Conservation (phyloP, 225 moss, liverwort and hornwort species). For the Neckera pumila region DNA sequence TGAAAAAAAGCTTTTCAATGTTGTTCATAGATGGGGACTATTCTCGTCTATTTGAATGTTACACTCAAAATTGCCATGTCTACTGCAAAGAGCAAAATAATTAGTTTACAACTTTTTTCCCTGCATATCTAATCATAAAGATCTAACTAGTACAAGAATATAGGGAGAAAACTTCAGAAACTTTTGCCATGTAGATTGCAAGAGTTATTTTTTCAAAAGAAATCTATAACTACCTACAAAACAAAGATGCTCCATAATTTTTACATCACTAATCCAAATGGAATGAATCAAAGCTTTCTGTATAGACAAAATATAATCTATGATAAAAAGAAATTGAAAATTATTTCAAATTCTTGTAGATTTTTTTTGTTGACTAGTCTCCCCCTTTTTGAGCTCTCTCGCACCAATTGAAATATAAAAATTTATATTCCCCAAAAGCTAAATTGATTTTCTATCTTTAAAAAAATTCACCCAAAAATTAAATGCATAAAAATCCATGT, state of each 20-base stretch:
- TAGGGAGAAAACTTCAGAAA: rapidly evolving
- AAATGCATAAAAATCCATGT: too few species aligned
- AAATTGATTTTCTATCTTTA: too few species aligned
- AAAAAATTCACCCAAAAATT: too few species aligned
- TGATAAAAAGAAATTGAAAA: too few species aligned
- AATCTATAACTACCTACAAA: rapidly evolving
- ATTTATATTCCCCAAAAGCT: too few species aligned
- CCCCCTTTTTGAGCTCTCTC: too few species aligned
- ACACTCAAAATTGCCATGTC: not conserved
- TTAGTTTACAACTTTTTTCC: not conserved
- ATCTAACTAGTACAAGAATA: not conserved
- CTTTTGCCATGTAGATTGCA: rapidly evolving
- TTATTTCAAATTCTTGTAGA: too few species aligned
- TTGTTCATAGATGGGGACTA: not conserved
- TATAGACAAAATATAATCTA: too few species aligned
- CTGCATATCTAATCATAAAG: not conserved
- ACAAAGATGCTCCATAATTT: not conserved
- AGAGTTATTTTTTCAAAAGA: not conserved
- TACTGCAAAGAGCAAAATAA: rapidly evolving
- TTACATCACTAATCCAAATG: not conserved
- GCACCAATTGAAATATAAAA: too few species aligned
- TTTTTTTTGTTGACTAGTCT: too few species aligned
- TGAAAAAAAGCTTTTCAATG: too few species aligned
- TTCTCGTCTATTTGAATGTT: not conserved
- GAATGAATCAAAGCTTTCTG: not conserved